phyloP scores from a whole-genome alignment of 768 basidiomycete species.

The Dioszegia hungarica region DNA sequence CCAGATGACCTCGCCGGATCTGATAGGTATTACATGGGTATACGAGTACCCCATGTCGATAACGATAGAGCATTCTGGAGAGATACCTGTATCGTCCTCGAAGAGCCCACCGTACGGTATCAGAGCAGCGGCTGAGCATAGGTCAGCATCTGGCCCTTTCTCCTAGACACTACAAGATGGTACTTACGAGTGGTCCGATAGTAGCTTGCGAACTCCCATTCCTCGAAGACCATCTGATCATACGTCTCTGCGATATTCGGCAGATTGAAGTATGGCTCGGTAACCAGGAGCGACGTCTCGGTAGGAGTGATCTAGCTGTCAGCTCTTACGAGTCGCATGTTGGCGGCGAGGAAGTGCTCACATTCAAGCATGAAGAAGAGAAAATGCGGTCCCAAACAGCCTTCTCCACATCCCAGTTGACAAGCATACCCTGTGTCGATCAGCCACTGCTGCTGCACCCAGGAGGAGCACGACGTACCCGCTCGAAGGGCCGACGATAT shows the following conservation, averaged over 20 bases:
- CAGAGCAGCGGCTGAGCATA: slow-evolving; percentile 64
- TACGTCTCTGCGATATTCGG: slow-evolving; percentile 87
- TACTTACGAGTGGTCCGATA: slow-evolving; percentile 72
- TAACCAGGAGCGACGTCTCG: slow-evolving; percentile 71
- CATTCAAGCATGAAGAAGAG: slow-evolving; percentile 64
- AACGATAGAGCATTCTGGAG: slow-evolving; percentile 72
- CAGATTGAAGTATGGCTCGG: slow-evolving; percentile 91
- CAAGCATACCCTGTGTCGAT: slow-evolving; percentile 68
- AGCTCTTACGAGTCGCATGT: not conserved
- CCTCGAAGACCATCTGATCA: slow-evolving; percentile 93
- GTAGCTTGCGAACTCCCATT: slow-evolving; percentile 86
- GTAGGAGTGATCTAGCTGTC: slow-evolving; percentile 63
- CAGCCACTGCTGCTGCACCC: not conserved
- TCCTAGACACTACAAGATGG: not conserved
- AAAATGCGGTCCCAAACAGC: slow-evolving; percentile 89
- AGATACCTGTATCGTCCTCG: slow-evolving; percentile 47
- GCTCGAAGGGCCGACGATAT: slow-evolving; percentile 81
- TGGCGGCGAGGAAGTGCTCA: slow-evolving; percentile 36
- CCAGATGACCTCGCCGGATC: slow-evolving; percentile 71
- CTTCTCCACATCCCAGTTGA: slow-evolving; percentile 94
- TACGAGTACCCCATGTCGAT: slow-evolving; percentile 91
- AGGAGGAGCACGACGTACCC: slow-evolving; percentile 54
- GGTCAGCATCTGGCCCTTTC: not conserved
- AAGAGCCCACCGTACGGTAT: slow-evolving; percentile 73
- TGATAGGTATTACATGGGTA: slow-evolving; percentile 81